A percentile compares a stretch with the other conserved stretches of the same genome.
These are phyloP conservation scores for Cucurbita pepo DNA, from an alignment of 306 rosid genomes.

Conservation along the genomic window DNA sequence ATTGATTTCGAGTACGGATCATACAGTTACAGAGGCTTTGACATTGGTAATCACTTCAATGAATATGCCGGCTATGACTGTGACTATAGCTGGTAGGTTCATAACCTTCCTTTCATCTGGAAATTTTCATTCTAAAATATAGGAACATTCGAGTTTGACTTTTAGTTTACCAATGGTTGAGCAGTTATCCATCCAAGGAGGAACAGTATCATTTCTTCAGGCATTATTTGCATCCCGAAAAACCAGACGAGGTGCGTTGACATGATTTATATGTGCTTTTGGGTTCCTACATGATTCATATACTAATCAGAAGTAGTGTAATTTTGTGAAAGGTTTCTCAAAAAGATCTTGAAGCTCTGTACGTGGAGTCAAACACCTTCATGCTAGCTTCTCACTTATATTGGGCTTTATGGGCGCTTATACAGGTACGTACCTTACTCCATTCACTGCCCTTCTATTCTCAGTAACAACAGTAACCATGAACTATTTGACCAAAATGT, in stretches of 20 bases:
- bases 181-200: constrained; percentile 65
- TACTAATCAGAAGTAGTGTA: background rate
- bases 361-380: constrained; percentile 61
- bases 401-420: constrained; percentile 95
- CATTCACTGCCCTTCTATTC: background rate
- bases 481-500: background rate
- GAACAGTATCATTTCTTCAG: constrained; percentile 75
- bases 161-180: constrained; percentile 4
- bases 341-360: constrained; percentile 50
- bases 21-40: constrained; percentile 87
- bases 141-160: constrained; percentile 1
- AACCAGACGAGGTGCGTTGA: constrained; percentile 51
- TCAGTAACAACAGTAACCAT: background rate
- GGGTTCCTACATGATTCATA: background rate
- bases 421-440: constrained; percentile 52
- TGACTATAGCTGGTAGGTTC: constrained; percentile 57
- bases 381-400: constrained; percentile 56
- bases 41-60: constrained; percentile 90
- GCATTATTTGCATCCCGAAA: constrained; percentile 66
- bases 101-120: background rate
- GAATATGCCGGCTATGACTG: constrained; percentile 89
- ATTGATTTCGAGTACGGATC: constrained; percentile 96
- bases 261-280: background rate
- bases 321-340: constrained; percentile 35
- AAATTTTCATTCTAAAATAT: background rate